Evolutionary conservation across 106 monocot species (phyloP).

Genomic region (Dendrobium officinale): DNA sequence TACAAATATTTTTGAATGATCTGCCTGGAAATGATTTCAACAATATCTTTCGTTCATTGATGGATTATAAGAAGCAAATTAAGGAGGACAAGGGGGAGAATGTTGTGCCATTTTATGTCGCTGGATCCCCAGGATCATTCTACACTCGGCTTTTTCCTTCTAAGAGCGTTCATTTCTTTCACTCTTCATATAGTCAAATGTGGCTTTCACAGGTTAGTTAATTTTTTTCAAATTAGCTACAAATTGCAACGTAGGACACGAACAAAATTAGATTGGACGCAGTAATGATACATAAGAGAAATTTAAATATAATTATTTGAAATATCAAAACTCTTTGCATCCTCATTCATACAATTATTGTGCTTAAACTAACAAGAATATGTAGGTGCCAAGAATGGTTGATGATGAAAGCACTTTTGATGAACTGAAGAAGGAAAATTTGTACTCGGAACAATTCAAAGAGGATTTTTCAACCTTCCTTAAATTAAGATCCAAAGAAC

Average conservation of each 20-base stretch:
- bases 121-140: conserved; percentile 36
- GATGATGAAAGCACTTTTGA: not conserved
- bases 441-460: not conserved
- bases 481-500: not conserved
- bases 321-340: not conserved
- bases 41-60: conserved; percentile 6
- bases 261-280: too few relatives aligned
- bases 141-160: conserved; percentile 31
- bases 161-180: conserved; percentile 39
- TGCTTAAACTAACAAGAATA: not conserved
- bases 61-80: not conserved
- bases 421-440: not conserved
- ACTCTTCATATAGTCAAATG: conserved; percentile 34
- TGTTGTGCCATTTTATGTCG: conserved; percentile 2
- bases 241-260: too few relatives aligned
- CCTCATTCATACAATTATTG: not conserved
- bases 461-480: not conserved
- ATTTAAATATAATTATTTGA: too few relatives aligned
- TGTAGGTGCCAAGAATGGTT: not conserved
- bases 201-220: conserved; percentile 42
- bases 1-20: conserved; percentile 35
- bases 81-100: not conserved
- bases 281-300: too few relatives aligned
- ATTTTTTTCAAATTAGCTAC: not conserved
- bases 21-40: conserved; percentile 47